Evolutionary conservation across 2,329 filamentous ascomycete genomes (phyloP).

Genomic region (Phyllosticta citriasiana): DNA sequence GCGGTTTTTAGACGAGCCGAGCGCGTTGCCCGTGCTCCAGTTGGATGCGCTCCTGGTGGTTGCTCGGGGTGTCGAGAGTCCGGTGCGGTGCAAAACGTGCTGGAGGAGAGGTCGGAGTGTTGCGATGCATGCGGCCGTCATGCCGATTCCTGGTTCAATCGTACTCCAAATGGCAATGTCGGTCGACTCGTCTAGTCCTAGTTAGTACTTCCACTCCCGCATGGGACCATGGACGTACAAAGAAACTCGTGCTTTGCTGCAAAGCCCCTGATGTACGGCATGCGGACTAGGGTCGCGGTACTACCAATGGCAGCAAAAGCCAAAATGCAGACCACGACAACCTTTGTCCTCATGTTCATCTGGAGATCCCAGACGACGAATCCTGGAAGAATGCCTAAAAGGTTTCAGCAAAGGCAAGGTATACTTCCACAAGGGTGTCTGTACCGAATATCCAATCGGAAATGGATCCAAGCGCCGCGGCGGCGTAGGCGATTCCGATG

Average conservation of each 20-base stretch:
- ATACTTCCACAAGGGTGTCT: neutral
- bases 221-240: constrained; percentile 16
- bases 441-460: constrained; percentile 23
- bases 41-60: constrained; percentile 10
- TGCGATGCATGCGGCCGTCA: constrained; percentile 38
- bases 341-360: constrained; percentile 44
- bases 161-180: constrained; percentile 17
- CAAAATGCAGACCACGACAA: constrained; percentile 43
- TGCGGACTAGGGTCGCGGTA: constrained; percentile 38
- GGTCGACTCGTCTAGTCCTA: constrained; percentile 3
- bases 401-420: neutral
- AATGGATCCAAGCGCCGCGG: constrained; percentile 20
- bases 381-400: constrained; percentile 24
- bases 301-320: constrained; percentile 42
- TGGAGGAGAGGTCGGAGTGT: constrained; percentile 41
- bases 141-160: constrained; percentile 27
- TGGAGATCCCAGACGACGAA: constrained; percentile 47
- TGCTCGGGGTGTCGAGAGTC: constrained; percentile 13
- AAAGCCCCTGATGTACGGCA: constrained; percentile 33
- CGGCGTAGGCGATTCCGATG: constrained; percentile 39
- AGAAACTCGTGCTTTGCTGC: constrained; percentile 33
- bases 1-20: neutral
- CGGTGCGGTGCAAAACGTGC: constrained; percentile 16
- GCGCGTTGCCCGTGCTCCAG: neutral
- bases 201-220: neutral